Base-by-base conservation (phyloP, 2,329 filamentous ascomycete genomes). In the Neurospora crassa region DNA sequence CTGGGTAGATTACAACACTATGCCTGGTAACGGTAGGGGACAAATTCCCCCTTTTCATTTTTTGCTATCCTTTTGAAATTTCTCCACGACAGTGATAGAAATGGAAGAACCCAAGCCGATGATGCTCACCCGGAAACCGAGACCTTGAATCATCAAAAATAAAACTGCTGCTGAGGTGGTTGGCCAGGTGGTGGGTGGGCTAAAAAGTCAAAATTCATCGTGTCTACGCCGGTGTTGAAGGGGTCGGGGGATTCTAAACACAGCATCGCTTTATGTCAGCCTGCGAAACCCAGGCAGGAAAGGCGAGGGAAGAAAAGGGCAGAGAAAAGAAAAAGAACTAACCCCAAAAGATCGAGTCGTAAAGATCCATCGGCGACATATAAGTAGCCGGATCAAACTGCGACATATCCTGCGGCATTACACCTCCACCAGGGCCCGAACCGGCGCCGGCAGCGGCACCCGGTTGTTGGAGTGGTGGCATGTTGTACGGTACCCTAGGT, bases 341-440 rank as follows among this genome's bases (percentile, higher is more conserved):
- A 90, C 88, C 88, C 84, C 88, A 90, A 81, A 90, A 90, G 67
- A 91, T 91, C 4, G 88, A 89, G 76, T 90, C 88, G 77, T 90
- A 91, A 0, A 91, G 80, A 72, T 91, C 89, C 87, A 91, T 88
- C 0, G 89, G 89, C 45, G 88, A 89, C 83, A 90, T 88, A 74
- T 88, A 86, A 42, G 87, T 82, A 3, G 85, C 82, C 18, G 87
- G 86, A 72, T 90, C 88, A 12, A 87, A 80, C 43, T 82, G 79
- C 68, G 81, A 79, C 68, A 88, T 79, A 67, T 84, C 84, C 47
- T 59, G 47, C 47, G 85, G 79, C 42, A 88, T 78, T 63, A 80
- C 78, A 40, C 73, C 78, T 18, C 43, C 43, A 86, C 79, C 59
- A 81, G 77, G 47, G 80, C 80, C 18, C 79, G 72, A 11, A 12